Percentiles rank a stretch among this genome's conserved stretches.
These are phyloP conservation scores for Phlyctochytrium planicorne DNA, from an alignment of 192 early-diverging fungal genomes.

Conservation along the genomic window DNA sequence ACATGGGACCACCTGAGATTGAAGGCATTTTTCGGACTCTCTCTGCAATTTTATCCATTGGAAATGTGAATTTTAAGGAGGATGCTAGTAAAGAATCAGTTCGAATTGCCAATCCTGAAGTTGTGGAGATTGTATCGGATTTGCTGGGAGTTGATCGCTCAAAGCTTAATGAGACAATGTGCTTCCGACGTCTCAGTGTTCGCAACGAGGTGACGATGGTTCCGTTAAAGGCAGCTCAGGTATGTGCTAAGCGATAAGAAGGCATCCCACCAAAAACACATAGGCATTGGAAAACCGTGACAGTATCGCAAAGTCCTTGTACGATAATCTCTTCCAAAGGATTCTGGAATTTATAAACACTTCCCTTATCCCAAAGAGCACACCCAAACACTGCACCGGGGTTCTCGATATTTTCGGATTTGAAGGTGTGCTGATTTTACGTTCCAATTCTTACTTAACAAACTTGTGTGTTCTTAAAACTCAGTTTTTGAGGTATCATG, in stretches of 20 bases:
- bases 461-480: not conserved
- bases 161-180: slow-evolving; percentile 73
- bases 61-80: slow-evolving; percentile 55
- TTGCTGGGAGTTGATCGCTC: slow-evolving; percentile 76
- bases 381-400: slow-evolving; percentile 44
- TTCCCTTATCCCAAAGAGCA: slow-evolving; percentile 27
- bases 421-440: slow-evolving; percentile 31
- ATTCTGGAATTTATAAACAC: slow-evolving; percentile 56
- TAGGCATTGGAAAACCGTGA: slow-evolving; percentile 60
- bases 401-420: slow-evolving; percentile 65
- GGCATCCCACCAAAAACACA: no score
- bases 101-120: slow-evolving; percentile 72
- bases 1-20: slow-evolving; percentile 64
- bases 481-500: not conserved
- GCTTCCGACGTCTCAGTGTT: slow-evolving; percentile 82
- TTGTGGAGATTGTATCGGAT: slow-evolving; percentile 70
- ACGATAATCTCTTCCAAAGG: slow-evolving; percentile 51
- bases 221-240: slow-evolving; percentile 81
- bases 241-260: slow-evolving; percentile 23
- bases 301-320: slow-evolving; percentile 54
- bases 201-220: slow-evolving; percentile 87
- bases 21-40: slow-evolving; percentile 36
- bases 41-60: slow-evolving; percentile 44
- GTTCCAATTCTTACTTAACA: slow-evolving; percentile 22
- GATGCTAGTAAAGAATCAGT: slow-evolving; percentile 65